Evolutionary conservation across 163 green algal species (phyloP).

Genomic region (Scenedesmus sp.): DNA sequence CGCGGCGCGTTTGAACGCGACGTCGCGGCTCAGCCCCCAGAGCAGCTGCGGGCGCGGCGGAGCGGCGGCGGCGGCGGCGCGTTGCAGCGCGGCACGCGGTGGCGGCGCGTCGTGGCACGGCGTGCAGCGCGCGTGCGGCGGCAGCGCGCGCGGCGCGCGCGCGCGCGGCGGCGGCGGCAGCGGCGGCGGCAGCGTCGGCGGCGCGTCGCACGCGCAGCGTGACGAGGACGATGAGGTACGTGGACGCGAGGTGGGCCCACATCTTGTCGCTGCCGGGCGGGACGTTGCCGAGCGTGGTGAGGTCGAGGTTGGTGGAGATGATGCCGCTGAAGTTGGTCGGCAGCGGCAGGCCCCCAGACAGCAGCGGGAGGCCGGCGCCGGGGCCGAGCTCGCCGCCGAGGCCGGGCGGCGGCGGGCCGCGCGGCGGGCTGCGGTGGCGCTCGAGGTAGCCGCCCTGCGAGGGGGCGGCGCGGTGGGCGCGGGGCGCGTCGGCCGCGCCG

Average conservation of each 20-base stretch:
- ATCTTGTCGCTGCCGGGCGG: constrained; percentile 51
- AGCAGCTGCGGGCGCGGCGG: constrained; percentile 44
- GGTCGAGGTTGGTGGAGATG: constrained; percentile 61
- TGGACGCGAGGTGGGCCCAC: constrained; percentile 76
- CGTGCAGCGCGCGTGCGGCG: too few relatives aligned
- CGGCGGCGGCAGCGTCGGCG: too few relatives aligned
- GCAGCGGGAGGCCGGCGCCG: constrained; percentile 1
- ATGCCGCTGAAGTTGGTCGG: constrained; percentile 16
- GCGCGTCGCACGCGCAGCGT: constrained; percentile 56
- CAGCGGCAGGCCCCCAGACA: too few relatives aligned
- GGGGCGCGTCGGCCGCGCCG: too few relatives aligned
- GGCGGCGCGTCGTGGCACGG: too few relatives aligned
- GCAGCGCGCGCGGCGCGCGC: too few relatives aligned
- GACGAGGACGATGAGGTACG: constrained; percentile 70
- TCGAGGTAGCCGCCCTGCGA: constrained; percentile 25
- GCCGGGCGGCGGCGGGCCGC: neutral
- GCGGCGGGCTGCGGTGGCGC: neutral
- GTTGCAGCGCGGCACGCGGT: too few relatives aligned
- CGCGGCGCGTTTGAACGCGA: constrained; percentile 48
- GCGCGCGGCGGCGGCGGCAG: too few relatives aligned
- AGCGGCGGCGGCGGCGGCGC: too few relatives aligned
- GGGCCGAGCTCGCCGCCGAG: neutral
- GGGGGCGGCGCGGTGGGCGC: too few relatives aligned
- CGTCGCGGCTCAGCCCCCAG: constrained; percentile 31
- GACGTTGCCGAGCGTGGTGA: constrained; percentile 69